A percentile compares a stretch with the other conserved stretches of the same genome.
phyloP scores from a whole-genome alignment of 768 basidiomycete genomes.

The Mycena rebaudengoi region DNA sequence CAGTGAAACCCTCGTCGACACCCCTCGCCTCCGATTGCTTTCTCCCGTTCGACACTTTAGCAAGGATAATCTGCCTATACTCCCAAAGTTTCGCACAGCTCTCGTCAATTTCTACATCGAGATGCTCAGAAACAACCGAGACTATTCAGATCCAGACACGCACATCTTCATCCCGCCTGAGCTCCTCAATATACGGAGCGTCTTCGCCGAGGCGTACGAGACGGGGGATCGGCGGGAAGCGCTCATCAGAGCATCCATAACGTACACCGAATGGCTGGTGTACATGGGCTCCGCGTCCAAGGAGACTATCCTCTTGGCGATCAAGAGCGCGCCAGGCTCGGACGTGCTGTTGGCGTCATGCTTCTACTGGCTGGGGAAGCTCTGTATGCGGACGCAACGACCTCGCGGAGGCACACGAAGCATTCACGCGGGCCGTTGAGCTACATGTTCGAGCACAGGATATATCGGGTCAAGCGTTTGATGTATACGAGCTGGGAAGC shows the following conservation, averaged over 20 bases:
- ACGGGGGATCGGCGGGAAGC: constrained; percentile 19
- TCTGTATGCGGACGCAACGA: constrained; percentile 27
- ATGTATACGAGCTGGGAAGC: constrained; percentile 25
- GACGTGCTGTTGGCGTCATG: constrained; percentile 16
- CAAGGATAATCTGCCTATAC: constrained; percentile 20
- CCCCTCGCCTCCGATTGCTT: constrained; percentile 24
- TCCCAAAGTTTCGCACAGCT: constrained; percentile 14
- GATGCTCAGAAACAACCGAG: constrained; percentile 16
- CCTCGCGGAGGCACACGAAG: constrained; percentile 17
- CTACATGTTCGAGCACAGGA: constrained; percentile 19
- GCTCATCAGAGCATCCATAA: constrained; percentile 21
- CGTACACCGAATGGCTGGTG: constrained; percentile 23
- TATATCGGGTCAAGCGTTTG: constrained; percentile 18
- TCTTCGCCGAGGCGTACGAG: constrained; percentile 20
- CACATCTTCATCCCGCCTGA: constrained; percentile 25
- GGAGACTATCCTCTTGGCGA: constrained; percentile 26
- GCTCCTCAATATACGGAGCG: constrained; percentile 23
- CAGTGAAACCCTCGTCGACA: constrained; percentile 20
- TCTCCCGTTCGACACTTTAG: constrained; percentile 27
- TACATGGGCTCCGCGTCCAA: constrained; percentile 26
- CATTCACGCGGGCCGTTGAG: constrained; percentile 13
- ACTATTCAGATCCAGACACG: constrained; percentile 20
- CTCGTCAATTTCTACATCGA: constrained; percentile 25
- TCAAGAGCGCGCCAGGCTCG: constrained; percentile 15
- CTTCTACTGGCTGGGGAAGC: constrained; percentile 26